Base-by-base conservation (phyloP, 2,329 filamentous ascomycete genomes). In the Knufia fluminis region DNA sequence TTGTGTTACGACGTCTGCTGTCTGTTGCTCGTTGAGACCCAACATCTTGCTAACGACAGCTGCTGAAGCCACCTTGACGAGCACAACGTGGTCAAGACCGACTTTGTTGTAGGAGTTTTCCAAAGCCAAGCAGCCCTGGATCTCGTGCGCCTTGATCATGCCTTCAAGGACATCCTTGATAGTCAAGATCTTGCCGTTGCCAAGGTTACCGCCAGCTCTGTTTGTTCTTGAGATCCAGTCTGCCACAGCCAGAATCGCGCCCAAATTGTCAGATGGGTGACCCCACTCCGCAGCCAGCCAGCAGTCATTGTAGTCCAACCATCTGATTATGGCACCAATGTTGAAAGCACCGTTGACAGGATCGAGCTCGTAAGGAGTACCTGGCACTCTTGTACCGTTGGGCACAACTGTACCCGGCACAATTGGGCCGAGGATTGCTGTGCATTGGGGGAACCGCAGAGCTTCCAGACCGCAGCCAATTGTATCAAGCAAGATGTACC, bases 301-400 rank as follows among this genome's bases (percentile, higher is more conserved):
- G 80, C 92, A 97, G 79, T 98, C 92, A 70, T 98, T 98, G 80
- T 97, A 98, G 75, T 98, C 92, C 63, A 98, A 80, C 92, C 92
- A 98, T 66, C 92, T 80, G 73, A 98, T 95, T 84, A 95, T 94
- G 63, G 92, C 86, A 62, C 92, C 92, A 62, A 98, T 97, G 78
- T 97, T 97, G 80, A 98, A 97, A 57, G 92, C 92, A 55, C 85
- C 92, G 62, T 91, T 91, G 66, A 97, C 82, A 33, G 92, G 92
- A 68, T 97, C 92, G 60, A 98, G 82, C 71, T 94, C 84, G 74
- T 91, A 97, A 59, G 85, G 81, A 26, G 92, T 97, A 57, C 92
- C 92, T 35, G 86, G 87, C 39, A 98, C 87, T 66, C 83, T 87
- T 62, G 88, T 84, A 59, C 92, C 92, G 65, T 95, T 90, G 65